Evolutionary conservation across 352 stramenopile species (phyloP).

Genomic region (Pythium oligandrum): DNA sequence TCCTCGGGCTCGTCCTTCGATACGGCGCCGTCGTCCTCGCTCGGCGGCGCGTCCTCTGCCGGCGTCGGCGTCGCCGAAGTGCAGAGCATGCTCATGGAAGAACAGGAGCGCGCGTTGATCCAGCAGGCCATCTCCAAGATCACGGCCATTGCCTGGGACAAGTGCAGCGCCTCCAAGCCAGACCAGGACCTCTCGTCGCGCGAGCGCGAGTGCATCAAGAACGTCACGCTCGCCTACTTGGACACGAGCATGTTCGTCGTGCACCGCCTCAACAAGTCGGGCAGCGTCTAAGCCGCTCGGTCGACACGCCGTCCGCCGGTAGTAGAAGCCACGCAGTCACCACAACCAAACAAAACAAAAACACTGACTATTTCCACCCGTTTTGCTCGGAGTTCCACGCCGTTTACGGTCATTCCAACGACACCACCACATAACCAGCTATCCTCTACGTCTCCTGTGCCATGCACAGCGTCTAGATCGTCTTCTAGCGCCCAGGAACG

Average conservation of each 20-base stretch:
- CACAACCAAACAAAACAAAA: too few species aligned
- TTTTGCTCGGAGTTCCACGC: too few species aligned
- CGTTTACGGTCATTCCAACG: too few species aligned
- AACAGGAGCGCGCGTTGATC: constrained; percentile 85
- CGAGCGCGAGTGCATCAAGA: constrained; percentile 85
- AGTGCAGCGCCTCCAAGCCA: constrained; percentile 81
- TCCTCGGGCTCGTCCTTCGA: constrained; percentile 33
- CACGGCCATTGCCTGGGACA: constrained; percentile 86
- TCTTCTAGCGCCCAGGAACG: too few species aligned
- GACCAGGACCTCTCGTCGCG: constrained; percentile 78
- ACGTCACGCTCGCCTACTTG: constrained; percentile 82
- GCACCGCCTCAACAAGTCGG: constrained; percentile 78
- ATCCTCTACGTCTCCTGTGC: too few species aligned
- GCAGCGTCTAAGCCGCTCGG: constrained; percentile 9
- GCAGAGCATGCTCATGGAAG: constrained; percentile 81
- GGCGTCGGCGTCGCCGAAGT: constrained; percentile 48
- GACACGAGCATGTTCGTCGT: constrained; percentile 86
- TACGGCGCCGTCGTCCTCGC: constrained; percentile 15
- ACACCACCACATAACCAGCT: too few species aligned
- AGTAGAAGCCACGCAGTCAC: too few species aligned
- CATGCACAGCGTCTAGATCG: too few species aligned
- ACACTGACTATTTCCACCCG: too few species aligned
- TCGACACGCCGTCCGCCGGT: too few species aligned
- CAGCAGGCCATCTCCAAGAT: constrained; percentile 89
- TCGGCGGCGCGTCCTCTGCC: constrained; percentile 11